phyloP scores from a whole-genome alignment of 2,329 filamentous ascomycete species.

The Botryotinia narcissicola region DNA sequence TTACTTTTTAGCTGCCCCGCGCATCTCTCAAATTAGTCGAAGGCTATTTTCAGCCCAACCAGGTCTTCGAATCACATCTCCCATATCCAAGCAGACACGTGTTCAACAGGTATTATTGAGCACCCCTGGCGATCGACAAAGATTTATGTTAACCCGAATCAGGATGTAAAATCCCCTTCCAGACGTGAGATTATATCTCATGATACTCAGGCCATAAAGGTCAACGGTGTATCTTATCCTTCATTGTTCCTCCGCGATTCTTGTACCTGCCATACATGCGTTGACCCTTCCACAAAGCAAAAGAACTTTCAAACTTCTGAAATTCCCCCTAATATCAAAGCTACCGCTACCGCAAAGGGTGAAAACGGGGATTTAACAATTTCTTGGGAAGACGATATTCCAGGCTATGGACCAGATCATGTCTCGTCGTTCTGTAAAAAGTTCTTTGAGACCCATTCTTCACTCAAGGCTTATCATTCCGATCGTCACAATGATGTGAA shows the following conservation, averaged over 20 bases:
- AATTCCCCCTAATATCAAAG: slow-evolving; percentile 52
- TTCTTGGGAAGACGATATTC: slow-evolving; percentile 56
- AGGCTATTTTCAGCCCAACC: neutral
- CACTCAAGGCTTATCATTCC: neutral
- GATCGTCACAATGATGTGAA: slow-evolving; percentile 3
- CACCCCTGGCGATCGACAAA: neutral
- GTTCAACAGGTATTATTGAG: neutral
- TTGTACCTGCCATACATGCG: slow-evolving; percentile 56
- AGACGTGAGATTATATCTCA: neutral
- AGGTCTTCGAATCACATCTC: neutral
- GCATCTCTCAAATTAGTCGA: neutral
- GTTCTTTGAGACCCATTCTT: slow-evolving; percentile 20
- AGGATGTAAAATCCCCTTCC: neutral
- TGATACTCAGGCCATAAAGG: neutral
- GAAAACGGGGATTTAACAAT: slow-evolving; percentile 47
- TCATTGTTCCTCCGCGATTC: slow-evolving; percentile 51
- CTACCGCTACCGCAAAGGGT: slow-evolving; percentile 39
- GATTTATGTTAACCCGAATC: neutral
- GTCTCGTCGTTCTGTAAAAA: slow-evolving; percentile 29
- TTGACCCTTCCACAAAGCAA: slow-evolving; percentile 58
- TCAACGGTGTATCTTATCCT: slow-evolving; percentile 2
- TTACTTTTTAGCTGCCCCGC: neutral
- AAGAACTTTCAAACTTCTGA: slow-evolving; percentile 65
- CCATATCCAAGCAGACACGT: neutral
- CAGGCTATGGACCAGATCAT: slow-evolving; percentile 32